Percentiles rank a stretch among this genome's conserved stretches.
Evolutionary conservation across 2,329 filamentous ascomycete species (phyloP).

Genomic region (Botryotinia globosa): DNA sequence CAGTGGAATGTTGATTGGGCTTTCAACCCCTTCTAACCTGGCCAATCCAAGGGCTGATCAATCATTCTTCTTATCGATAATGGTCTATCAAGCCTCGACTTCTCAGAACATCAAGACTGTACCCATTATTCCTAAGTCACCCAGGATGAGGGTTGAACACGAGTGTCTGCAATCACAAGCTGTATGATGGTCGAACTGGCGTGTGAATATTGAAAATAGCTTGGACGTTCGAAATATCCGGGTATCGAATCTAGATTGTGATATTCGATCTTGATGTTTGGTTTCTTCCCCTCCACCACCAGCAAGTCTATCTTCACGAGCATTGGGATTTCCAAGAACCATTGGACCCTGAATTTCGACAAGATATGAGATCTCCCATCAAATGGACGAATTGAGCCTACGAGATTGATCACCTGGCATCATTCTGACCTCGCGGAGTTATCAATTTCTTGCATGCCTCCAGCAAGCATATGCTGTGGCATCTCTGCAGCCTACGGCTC

Average conservation of each 20-base stretch:
- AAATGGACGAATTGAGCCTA: not conserved
- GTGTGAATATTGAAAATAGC: not conserved
- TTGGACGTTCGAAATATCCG: not conserved
- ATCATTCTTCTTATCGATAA: not conserved
- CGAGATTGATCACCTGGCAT: not conserved
- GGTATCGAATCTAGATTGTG: not conserved
- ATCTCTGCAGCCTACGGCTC: not conserved
- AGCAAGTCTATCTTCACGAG: not conserved
- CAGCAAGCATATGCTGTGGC: slow-evolving; percentile 13
- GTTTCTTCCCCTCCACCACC: not conserved
- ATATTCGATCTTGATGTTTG: not conserved
- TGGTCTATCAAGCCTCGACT: not conserved
- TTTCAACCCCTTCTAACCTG: not conserved
- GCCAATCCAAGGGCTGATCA: not conserved
- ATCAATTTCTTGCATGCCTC: not conserved
- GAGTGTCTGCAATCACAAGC: not conserved
- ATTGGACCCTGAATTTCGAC: not conserved
- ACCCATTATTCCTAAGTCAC: not conserved
- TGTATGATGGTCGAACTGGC: not conserved
- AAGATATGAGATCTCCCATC: not conserved
- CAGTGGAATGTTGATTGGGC: not conserved
- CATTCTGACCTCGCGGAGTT: not conserved
- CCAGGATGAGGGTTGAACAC: not conserved
- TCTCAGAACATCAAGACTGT: not conserved
- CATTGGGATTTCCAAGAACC: not conserved